Percentiles rank a stretch among this genome's conserved stretches.
Conservation (phyloP, 306 rosid species). For the Prunus salicina region DNA sequence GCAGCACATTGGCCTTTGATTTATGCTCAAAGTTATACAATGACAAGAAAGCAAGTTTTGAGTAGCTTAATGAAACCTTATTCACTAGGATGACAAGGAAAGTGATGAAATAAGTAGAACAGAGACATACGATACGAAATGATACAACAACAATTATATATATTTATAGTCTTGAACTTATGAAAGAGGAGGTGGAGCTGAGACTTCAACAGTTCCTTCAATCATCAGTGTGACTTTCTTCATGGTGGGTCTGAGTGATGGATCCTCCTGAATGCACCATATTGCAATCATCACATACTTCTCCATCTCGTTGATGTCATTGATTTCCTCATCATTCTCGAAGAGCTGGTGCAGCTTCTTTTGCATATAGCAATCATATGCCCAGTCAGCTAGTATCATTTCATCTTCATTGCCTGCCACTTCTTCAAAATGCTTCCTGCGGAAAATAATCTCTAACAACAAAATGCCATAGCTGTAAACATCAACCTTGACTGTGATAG, state of each 20-base stretch:
- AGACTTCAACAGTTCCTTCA: no score
- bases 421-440: background rate
- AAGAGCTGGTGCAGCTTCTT: background rate
- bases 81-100: no score
- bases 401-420: background rate
- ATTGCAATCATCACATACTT: conserved; percentile 12
- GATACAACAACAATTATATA: no score
- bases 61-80: no score
- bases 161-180: no score
- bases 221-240: conserved; percentile 17
- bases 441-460: conserved; percentile 5
- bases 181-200: no score
- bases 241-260: conserved; percentile 25
- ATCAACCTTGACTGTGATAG: background rate
- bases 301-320: conserved; percentile 1
- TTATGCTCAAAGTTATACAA: no score
- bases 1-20: no score
- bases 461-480: conserved; percentile 14
- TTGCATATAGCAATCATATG: conserved; percentile 6
- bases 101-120: no score
- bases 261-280: conserved; percentile 28
- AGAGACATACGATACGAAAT: no score
- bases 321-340: background rate
- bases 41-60: no score
- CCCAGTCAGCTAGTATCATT: conserved; percentile 25